These are phyloP conservation scores for Diplodia corticola DNA, from an alignment of 2,329 filamentous ascomycete species.

Conservation along the genomic window DNA sequence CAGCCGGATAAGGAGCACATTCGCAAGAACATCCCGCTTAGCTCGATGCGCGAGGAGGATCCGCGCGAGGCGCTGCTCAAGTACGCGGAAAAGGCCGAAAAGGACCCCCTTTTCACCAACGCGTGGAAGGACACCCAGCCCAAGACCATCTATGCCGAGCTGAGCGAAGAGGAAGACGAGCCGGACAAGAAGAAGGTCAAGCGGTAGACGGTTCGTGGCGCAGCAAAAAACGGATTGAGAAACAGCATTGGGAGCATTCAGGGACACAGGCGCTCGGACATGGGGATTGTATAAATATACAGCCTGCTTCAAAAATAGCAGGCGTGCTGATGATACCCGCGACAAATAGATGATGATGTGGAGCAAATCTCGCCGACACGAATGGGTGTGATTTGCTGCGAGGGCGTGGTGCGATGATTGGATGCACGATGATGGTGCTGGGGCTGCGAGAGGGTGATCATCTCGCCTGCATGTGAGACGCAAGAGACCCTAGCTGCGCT, in stretches of 20 bases:
- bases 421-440: conserved; percentile 4
- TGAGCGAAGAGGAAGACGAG: conserved; percentile 69
- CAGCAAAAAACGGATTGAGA: neutral
- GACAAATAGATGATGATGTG: conserved; percentile 4
- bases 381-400: neutral
- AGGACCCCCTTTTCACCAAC: conserved; percentile 90
- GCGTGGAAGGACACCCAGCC: conserved; percentile 93
- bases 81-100: conserved; percentile 90
- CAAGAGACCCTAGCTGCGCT: neutral
- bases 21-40: conserved; percentile 82
- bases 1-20: conserved; percentile 91
- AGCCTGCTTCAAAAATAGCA: neutral
- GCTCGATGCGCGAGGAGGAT: conserved; percentile 93
- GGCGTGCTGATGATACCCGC: conserved; percentile 9
- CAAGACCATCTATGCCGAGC: conserved; percentile 83
- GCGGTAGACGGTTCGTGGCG: conserved; percentile 21
- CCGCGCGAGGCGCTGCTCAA: conserved; percentile 90
- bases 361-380: conserved; percentile 13
- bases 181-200: conserved; percentile 62
- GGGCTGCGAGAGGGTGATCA: neutral
- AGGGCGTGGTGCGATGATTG: neutral
- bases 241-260: neutral
- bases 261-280: conserved; percentile 3
- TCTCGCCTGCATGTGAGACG: conserved; percentile 15
- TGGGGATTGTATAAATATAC: neutral